These are phyloP conservation scores for Cercophora samala DNA, from an alignment of 495 filamentous ascomycete genomes.

Conservation along the genomic window DNA sequence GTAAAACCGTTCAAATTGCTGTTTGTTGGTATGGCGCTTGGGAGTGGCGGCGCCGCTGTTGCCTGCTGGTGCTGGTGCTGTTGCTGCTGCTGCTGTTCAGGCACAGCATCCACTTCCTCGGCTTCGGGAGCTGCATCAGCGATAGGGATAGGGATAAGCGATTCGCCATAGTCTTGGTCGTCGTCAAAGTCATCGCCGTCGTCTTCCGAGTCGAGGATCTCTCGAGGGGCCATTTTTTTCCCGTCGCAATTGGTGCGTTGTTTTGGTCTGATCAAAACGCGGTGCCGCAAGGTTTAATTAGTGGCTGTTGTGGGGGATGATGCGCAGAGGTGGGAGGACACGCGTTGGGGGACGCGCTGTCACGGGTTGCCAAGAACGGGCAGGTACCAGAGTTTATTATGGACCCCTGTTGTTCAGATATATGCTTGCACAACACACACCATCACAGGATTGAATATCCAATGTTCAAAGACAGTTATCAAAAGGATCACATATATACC, in stretches of 20 bases:
- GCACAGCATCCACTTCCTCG: constrained; percentile 1
- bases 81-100: constrained; percentile 8
- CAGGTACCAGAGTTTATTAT: background rate
- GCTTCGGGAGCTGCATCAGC: constrained; percentile 4
- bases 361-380: constrained; percentile 10
- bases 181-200: constrained; percentile 27
- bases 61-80: too few relatives aligned
- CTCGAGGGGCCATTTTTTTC: constrained; percentile 23
- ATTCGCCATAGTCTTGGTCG: background rate
- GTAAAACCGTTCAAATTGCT: background rate
- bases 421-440: background rate
- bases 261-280: background rate
- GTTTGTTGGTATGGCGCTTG: background rate
- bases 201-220: constrained; percentile 35
- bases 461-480: background rate
- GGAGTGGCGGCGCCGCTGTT: constrained; percentile 7
- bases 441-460: background rate
- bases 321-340: background rate
- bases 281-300: background rate
- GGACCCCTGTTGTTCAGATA: background rate
- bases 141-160: background rate
- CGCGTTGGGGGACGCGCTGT: constrained; percentile 13
- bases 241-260: background rate
- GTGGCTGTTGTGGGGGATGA: background rate
- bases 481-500: background rate